phyloP scores from a whole-genome alignment of 441 rosid genomes.

The Croton laevigatus region DNA sequence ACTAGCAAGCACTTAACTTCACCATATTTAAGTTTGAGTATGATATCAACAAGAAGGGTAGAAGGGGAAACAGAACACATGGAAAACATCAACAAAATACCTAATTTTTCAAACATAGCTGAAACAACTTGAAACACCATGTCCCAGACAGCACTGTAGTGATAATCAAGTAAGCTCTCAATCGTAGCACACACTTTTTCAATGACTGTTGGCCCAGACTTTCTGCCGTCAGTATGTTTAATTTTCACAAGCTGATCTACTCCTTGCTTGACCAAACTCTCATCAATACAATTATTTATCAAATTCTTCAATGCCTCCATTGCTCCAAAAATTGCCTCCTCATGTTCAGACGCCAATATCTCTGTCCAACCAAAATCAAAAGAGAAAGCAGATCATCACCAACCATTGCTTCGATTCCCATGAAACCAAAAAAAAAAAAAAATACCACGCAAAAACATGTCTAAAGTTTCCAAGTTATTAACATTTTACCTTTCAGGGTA shows the following conservation, averaged over 20 bases:
- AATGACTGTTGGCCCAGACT: conserved; percentile 68
- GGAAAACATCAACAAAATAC: conserved; percentile 32
- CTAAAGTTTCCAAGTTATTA: neutral
- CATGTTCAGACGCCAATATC: conserved; percentile 76
- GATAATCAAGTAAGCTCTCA: conserved; percentile 85
- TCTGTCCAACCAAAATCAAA: conserved; percentile 46
- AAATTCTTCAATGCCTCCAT: conserved; percentile 72
- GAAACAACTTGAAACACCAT: conserved; percentile 79
- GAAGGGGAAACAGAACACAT: conserved; percentile 2
- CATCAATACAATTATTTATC: conserved; percentile 69
- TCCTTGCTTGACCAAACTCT: conserved; percentile 69
- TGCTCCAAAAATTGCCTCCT: conserved; percentile 87
- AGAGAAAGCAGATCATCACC: conserved; percentile 8
- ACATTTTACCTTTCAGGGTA: conserved; percentile 67
- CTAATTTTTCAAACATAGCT: conserved; percentile 73
- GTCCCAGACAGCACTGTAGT: conserved; percentile 73
- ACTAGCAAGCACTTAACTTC: neutral
- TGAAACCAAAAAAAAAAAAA: neutral
- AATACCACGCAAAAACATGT: neutral
- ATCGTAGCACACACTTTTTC: conserved; percentile 71
- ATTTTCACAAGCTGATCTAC: conserved; percentile 49
- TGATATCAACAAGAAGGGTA: neutral
- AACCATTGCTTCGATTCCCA: neutral
- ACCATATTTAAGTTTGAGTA: neutral
- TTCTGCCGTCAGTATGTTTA: conserved; percentile 35